These are phyloP conservation scores for Chrysoporthe puriensis DNA, from an alignment of 2,329 filamentous ascomycete genomes.

Conservation along the genomic window DNA sequence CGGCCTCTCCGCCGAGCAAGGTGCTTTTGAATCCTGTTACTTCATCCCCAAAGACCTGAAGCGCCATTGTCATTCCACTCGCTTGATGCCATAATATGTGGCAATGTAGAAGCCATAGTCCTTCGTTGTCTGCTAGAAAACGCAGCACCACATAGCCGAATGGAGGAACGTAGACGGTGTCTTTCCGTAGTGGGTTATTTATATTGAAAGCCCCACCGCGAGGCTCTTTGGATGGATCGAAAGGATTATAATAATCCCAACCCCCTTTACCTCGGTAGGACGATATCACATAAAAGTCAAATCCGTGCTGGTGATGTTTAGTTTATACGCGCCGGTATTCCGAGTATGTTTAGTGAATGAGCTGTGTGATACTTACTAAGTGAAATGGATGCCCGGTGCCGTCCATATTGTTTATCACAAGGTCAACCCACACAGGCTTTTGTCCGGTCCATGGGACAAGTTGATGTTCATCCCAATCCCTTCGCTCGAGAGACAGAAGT, in stretches of 20 bases:
- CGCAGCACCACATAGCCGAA: constrained; percentile 32
- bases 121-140: constrained; percentile 33
- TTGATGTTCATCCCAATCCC: constrained; percentile 32
- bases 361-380: constrained; percentile 25
- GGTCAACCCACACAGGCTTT: constrained; percentile 32
- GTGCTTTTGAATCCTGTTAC: constrained; percentile 21
- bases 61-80: constrained; percentile 34
- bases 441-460: constrained; percentile 33
- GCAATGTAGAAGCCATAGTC: constrained; percentile 34
- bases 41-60: constrained; percentile 32
- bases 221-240: constrained; percentile 25
- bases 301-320: constrained; percentile 30
- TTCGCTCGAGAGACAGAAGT: constrained; percentile 28
- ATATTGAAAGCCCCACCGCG: constrained; percentile 30
- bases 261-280: constrained; percentile 31
- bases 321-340: background rate
- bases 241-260: constrained; percentile 36
- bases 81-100: constrained; percentile 34
- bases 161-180: constrained; percentile 34
- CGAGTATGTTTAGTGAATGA: background rate
- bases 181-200: constrained; percentile 29
- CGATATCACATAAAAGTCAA: constrained; percentile 34
- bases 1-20: background rate
- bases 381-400: constrained; percentile 35
- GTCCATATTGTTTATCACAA: constrained; percentile 35